Base-by-base conservation (phyloP, 176 grass and related monocot species). In the Phoenix roebelenii region DNA sequence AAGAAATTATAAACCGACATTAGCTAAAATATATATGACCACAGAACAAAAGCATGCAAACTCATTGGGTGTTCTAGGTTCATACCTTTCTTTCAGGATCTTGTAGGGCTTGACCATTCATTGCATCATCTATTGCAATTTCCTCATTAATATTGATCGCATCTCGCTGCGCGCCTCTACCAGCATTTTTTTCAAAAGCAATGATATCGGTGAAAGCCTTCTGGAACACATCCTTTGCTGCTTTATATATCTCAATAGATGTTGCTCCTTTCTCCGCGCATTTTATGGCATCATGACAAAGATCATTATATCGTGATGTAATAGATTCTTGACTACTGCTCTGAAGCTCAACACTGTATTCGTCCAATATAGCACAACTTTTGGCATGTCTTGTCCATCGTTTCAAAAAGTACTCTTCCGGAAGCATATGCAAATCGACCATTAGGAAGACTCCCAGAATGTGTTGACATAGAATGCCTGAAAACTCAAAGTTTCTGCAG, bases 141-240 rank as follows among this genome's bases (percentile, higher is more conserved):
- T 90, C 92, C 51, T 96, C 87, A 20, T 96, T 96, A 50, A 96
- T 96, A 57, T 96, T 96, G 70, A 90, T 96, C 24, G 56, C 75
- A 71, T 90, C 87, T 66, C 91, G 80, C 61, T 84, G 91, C 39
- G 60, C 72, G 64, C 58, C 83, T 62, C 58, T 58, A 16, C 48
- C 63, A 67, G 71, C 50, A 79, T 84, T 83, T 84, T 74, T 90
- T 57, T 90, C 92, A 75, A 57, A 86, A 61, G 72, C 57, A 79
- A 96, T 69, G 59, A 96, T 77, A 49, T 90, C 84, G 39, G 77
- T 72, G 54, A 85, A 90, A 17, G 87, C 92, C 75, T 85, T 97
- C 52, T 79, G 75, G 51, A 97, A 73, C 61, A 91, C 85, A 74
- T 80, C 78, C 60, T 97, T 97, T 67, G 87, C 87, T 69, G 76